Percentiles rank a stretch among this genome's conserved stretches.
These are phyloP conservation scores for Boletus reticuloceps DNA, from an alignment of 768 basidiomycete species.

Conservation along the genomic window DNA sequence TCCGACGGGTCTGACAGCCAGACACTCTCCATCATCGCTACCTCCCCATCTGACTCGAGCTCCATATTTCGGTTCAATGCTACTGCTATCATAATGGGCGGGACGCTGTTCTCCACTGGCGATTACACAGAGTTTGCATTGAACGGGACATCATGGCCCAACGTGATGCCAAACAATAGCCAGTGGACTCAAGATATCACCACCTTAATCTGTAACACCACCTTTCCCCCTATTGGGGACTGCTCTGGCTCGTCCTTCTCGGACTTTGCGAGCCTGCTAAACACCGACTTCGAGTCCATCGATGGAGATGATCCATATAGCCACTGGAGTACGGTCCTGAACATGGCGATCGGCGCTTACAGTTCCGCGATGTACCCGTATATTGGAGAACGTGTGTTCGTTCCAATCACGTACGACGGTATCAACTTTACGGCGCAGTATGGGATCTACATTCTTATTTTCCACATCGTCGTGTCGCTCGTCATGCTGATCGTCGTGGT, in stretches of 20 bases:
- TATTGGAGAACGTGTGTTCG: rapidly evolving
- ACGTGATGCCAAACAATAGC: slow-evolving; percentile 1
- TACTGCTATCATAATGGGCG: slow-evolving; percentile 4
- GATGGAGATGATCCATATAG: neutral
- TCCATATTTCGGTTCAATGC: slow-evolving; percentile 8
- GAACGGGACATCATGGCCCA: slow-evolving; percentile 15
- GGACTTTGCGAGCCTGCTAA: slow-evolving; percentile 3
- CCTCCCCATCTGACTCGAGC: neutral
- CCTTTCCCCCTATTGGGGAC: neutral
- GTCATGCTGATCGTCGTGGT: slow-evolving; percentile 6
- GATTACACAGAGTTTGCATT: slow-evolving; percentile 8
- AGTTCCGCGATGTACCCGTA: neutral
- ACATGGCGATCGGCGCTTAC: slow-evolving; percentile 10
- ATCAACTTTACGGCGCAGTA: neutral
- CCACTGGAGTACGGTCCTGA: slow-evolving; percentile 4
- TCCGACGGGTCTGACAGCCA: slow-evolving; percentile 4
- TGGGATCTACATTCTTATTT: slow-evolving; percentile 5
- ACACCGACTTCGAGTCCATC: neutral
- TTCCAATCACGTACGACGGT: neutral
- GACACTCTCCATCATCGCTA: slow-evolving; percentile 6
- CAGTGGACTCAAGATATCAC: slow-evolving; percentile 20
- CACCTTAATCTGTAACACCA: slow-evolving; percentile 11
- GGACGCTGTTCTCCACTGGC: slow-evolving; percentile 5
- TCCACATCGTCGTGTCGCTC: slow-evolving; percentile 10
- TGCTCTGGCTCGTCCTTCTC: neutral